A percentile compares a stretch with the other conserved stretches of the same genome.
Evolutionary conservation across 352 stramenopile species (phyloP).

Genomic region (Pythium grandisporangium): DNA sequence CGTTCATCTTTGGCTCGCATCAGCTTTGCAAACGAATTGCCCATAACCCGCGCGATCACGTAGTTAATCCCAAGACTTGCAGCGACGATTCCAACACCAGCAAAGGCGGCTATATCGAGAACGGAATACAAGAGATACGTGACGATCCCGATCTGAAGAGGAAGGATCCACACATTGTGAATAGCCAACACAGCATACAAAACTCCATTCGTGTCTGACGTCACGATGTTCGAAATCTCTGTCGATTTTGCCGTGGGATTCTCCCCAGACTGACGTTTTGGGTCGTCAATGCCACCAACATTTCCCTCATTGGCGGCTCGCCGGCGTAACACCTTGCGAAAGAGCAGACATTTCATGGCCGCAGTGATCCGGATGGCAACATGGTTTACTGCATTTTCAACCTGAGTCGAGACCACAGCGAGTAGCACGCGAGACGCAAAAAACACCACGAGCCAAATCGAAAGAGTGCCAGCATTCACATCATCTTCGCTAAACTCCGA

Average conservation of each 20-base stretch:
- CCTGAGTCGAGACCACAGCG: constrained; percentile 14
- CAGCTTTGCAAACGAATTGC: constrained; percentile 3
- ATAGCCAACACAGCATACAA: constrained; percentile 6
- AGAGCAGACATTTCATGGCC: constrained; percentile 29
- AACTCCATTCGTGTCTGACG: constrained; percentile 8
- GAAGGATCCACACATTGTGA: constrained; percentile 7
- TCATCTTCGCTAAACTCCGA: constrained; percentile 9
- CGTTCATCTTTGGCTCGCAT: constrained; percentile 24
- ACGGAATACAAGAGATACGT: constrained; percentile 6
- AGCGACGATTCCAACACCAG: constrained; percentile 2
- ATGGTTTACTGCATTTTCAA: constrained; percentile 16
- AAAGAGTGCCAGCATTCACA: constrained; percentile 16
- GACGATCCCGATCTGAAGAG: constrained; percentile 3
- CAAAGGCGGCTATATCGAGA: constrained; percentile 6
- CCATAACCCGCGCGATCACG: constrained; percentile 8
- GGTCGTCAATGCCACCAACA: too few relatives aligned
- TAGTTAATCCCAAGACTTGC: constrained; percentile 5
- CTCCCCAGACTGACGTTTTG: too few relatives aligned
- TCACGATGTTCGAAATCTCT: constrained; percentile 6
- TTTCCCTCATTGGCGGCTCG: not conserved
- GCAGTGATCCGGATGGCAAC: constrained; percentile 21
- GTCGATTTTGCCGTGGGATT: not conserved
- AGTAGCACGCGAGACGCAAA: constrained; percentile 26
- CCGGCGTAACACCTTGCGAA: constrained; percentile 27
- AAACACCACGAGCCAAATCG: constrained; percentile 27